A percentile compares a stretch with the other conserved stretches of the same genome.
phyloP scores from a whole-genome alignment of 1,284 basidiomycete species.

The Vanrija humicola region DNA sequence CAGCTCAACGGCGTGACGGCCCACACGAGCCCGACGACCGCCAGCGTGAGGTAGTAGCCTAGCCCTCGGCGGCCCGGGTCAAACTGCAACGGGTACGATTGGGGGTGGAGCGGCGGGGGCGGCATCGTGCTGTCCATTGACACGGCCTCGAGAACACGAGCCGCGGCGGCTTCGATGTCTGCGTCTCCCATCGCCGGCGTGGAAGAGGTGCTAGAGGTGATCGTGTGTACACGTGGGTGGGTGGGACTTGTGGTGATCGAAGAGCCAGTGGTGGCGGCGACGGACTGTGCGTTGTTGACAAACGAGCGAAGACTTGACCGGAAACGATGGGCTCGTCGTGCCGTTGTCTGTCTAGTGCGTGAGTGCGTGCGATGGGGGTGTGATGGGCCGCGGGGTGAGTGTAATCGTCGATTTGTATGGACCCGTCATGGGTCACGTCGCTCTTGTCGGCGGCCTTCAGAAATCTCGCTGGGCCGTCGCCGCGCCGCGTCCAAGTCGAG shows the following conservation, averaged over 20 bases:
- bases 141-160: neutral
- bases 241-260: no score
- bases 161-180: conserved; percentile 1
- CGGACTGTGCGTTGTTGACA: neutral
- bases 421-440: no score
- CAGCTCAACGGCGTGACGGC: conserved; percentile 65
- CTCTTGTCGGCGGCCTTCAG: no score
- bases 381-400: no score
- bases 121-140: neutral
- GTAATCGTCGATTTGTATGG: no score
- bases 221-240: no score
- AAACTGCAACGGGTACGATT: neutral
- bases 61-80: neutral
- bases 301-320: conserved; percentile 56
- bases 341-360: conserved; percentile 8
- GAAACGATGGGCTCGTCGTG: conserved; percentile 16
- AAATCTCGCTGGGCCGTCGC: no score
- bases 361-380: no score
- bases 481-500: no score
- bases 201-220: no score
- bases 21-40: conserved; percentile 65
- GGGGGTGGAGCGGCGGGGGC: no score
- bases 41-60: conserved; percentile 33
- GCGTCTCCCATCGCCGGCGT: neutral
- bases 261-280: no score